These are phyloP conservation scores for Flaveria sonorensis DNA, from an alignment of 129 eudicot genomes.

Conservation along the genomic window DNA sequence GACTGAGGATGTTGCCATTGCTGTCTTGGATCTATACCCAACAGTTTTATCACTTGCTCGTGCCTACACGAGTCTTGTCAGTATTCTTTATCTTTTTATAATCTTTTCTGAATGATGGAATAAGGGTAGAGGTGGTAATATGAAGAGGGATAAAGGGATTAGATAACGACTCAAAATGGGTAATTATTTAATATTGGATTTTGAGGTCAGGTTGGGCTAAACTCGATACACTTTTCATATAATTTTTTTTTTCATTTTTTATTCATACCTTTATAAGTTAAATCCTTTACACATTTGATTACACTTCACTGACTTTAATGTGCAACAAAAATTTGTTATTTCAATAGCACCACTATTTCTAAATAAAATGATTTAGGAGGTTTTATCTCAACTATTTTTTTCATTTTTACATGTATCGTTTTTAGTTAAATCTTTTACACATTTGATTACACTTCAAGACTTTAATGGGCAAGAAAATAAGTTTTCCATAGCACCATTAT, in stretches of 20 bases:
- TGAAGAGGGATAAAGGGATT: background rate
- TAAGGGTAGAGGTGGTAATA: background rate
- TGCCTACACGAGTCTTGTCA: constrained; percentile 78
- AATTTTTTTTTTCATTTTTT: background rate
- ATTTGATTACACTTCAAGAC: too few relatives aligned
- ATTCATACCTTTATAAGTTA: background rate
- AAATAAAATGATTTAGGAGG: too few relatives aligned
- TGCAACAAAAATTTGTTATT: background rate
- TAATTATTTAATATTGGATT: background rate
- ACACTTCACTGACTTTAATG: background rate
- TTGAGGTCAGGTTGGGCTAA: background rate
- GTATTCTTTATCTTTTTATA: constrained; percentile 32
- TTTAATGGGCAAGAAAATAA: too few relatives aligned
- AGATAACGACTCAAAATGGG: background rate
- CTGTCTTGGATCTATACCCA: constrained; percentile 85
- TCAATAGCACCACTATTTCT: background rate
- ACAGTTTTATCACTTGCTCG: constrained; percentile 70
- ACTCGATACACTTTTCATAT: background rate
- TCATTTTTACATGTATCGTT: too few relatives aligned
- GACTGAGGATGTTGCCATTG: constrained; percentile 86
- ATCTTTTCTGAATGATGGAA: background rate
- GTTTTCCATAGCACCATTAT: background rate
- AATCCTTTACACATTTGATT: background rate
- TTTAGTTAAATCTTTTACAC: too few relatives aligned
- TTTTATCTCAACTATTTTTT: too few relatives aligned